Base-by-base conservation (phyloP, 495 filamentous ascomycete genomes). In the Amorphotheca resinae region DNA sequence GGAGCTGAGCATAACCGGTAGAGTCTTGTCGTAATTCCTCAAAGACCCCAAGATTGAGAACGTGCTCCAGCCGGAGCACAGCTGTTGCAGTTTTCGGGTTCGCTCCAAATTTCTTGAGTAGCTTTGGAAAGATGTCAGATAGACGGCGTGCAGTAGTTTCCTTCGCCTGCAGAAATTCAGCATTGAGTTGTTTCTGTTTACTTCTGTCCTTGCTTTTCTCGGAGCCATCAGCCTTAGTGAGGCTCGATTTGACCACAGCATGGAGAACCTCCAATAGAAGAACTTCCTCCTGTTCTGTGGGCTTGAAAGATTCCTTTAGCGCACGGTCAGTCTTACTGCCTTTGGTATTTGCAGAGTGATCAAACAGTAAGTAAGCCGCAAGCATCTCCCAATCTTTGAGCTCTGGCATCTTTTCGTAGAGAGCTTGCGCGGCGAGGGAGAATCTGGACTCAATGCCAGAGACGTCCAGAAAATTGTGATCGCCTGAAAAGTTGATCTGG, bases 61-160 rank as follows among this genome's bases (percentile, higher is more conserved):
- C 73, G 56, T 87, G 84, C 53, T 88, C 85, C n/a, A 98, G 66
- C 6, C 86, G 77, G 14, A 98, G 64, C 23, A 95, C 87, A 12
- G 79, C 75, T 11, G 86, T 79, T 1, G 87, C 87, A 9, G 88
- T 83, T 52, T 80, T 76, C 7, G 93, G 82, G n/a, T 82, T 72
- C 5, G 86, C 82, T 2, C 91, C 93, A 48, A 84, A 98, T 53
- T 94, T 96, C 52, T 83, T 91, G 36, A 98, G 62, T 1, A 98
- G 72, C 28, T 73, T 78, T 1, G 91, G 93, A 35, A 95, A 88
- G 12, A 83, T 69, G 36, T 68, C 65, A 14, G 86, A 82, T 28
- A 98, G 69, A 41, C 76, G 72, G 25, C 82, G 68, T 1, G 83
- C 83, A 9, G 82, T 72, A 39, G 81, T 75, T 55, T 88, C 87